Evolutionary conservation across 768 basidiomycete species (phyloP), one percentile per base, ranked within the genome.

Genomic region (Boletus vermiculosoides): DNA sequence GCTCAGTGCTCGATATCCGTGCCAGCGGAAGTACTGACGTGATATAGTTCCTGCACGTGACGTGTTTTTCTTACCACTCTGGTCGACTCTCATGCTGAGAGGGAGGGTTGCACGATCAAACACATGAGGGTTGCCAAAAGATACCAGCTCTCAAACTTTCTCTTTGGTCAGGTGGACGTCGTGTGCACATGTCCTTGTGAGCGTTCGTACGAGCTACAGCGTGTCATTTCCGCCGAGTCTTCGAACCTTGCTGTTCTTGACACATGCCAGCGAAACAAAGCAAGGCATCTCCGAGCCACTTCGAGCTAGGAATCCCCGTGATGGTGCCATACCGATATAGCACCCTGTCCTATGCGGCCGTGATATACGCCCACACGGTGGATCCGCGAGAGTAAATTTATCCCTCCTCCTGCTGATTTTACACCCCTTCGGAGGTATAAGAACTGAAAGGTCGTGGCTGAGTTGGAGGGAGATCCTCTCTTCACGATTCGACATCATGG

Each of bases 391-490:
- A 39, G 48, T 28, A 56, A 44, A 36, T 25, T 46, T 39, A 11
- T 44, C 37, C 28, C 36, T 20, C 23, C 36, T 36, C 39, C 22
- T 31, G 37, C 37, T 40, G 6, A 34, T 50, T 30, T 31, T 41
- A n/a, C 39, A 40, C 20, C 45, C 39, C 36, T 52, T 46, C 10
- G 13, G 48, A 45, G 51, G 51, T 65, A 67, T 69, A 67, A 67
- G 50, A 65, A 31, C 57, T 55, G 40, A 18, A 44, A 10, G 23
- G 13, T 28, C 41, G 50, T 52, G 61, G 34, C 40, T 41, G 39
- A 25, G 37, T 41, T 11, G 31, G 31, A 42, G 33, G 25, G 36
- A 44, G 46, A 30, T n/a, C 51, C 20, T 22, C 52, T 47, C 53
- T 53, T 58, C 45, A 33, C 33, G 31, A 15, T 23, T 52, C 18